These are phyloP conservation scores for Aspergillus japonicus DNA, from an alignment of 2,329 filamentous ascomycete genomes.

Conservation along the genomic window DNA sequence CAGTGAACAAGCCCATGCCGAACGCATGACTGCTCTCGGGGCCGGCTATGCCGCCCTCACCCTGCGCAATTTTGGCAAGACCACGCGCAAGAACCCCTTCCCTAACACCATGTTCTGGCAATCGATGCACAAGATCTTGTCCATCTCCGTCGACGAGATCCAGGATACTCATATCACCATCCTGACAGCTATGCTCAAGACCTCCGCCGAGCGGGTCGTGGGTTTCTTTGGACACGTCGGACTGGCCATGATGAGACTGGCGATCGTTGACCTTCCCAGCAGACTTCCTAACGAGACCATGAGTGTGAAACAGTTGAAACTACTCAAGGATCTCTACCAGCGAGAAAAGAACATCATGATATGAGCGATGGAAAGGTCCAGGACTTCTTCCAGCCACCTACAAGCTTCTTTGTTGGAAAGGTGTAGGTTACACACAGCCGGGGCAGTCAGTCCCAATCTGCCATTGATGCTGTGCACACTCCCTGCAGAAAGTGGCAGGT, in stretches of 20 bases:
- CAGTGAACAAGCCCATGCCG: conserved; percentile 69
- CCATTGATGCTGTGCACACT: background rate
- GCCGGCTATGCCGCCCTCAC: conserved; percentile 81
- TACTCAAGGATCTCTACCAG: conserved; percentile 38
- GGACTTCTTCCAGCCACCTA: background rate
- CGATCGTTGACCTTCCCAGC: conserved; percentile 70
- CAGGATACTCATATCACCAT: conserved; percentile 73
- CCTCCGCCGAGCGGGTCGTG: conserved; percentile 73
- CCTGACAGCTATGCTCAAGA: conserved; percentile 68
- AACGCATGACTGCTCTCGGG: conserved; percentile 79
- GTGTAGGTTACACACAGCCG: background rate
- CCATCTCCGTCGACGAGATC: conserved; percentile 65
- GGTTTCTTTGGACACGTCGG: conserved; percentile 77
- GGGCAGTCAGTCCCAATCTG: background rate
- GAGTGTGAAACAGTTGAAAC: conserved; percentile 39
- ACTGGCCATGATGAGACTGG: conserved; percentile 66
- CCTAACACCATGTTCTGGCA: conserved; percentile 82
- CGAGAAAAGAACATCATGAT: conserved; percentile 39
- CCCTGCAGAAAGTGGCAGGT: background rate
- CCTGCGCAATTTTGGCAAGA: conserved; percentile 75
- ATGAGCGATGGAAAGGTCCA: conserved; percentile 17
- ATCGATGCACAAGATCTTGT: conserved; percentile 71
- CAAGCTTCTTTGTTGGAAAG: background rate
- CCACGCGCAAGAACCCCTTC: conserved; percentile 68
- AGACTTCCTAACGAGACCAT: conserved; percentile 36